Conservation (phyloP, 208 protist genomes). For the Crithidia acanthocephali region DNA sequence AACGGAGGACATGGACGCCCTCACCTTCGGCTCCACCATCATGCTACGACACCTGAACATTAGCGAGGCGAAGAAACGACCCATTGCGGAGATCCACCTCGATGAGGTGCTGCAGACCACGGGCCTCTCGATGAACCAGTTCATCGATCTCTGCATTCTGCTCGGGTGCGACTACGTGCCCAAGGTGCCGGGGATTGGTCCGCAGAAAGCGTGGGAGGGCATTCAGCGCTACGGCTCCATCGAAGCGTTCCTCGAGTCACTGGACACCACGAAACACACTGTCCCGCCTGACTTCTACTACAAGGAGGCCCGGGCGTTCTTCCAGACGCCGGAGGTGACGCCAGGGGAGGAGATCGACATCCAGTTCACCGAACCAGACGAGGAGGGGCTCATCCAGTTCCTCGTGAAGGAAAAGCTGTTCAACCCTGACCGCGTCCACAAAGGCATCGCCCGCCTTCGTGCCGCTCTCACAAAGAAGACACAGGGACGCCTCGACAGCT, state of each 20-base stretch:
- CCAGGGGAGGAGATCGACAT: slow-evolving; percentile 79
- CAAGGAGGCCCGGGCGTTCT: slow-evolving; percentile 92
- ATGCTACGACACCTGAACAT: slow-evolving; percentile 98
- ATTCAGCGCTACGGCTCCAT: slow-evolving; percentile 96
- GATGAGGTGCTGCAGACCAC: slow-evolving; percentile 81
- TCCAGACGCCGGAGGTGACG: slow-evolving; percentile 93
- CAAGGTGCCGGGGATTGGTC: slow-evolving; percentile 98
- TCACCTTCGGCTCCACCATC: slow-evolving; percentile 97
- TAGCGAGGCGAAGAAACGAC: slow-evolving; percentile 96
- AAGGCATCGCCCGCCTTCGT: slow-evolving; percentile 81
- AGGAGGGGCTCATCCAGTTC: slow-evolving; percentile 97
- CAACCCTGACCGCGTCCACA: slow-evolving; percentile 89
- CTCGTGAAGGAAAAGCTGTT: slow-evolving; percentile 98
- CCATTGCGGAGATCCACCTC: slow-evolving; percentile 96
- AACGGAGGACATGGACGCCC: slow-evolving; percentile 99
- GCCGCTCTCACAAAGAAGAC: slow-evolving; percentile 76
- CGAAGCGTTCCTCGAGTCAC: slow-evolving; percentile 94
- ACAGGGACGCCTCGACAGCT: slow-evolving; percentile 90
- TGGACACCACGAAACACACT: slow-evolving; percentile 88
- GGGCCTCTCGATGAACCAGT: slow-evolving; percentile 94
- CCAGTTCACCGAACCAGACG: slow-evolving; percentile 96
- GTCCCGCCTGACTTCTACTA: slow-evolving; percentile 92
- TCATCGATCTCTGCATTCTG: slow-evolving; percentile 99
- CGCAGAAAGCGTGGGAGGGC: slow-evolving; percentile 94
- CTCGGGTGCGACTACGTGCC: slow-evolving; percentile 99